Base-by-base conservation (phyloP, 2,329 filamentous ascomycete species). In the Septoria petroselini region DNA sequence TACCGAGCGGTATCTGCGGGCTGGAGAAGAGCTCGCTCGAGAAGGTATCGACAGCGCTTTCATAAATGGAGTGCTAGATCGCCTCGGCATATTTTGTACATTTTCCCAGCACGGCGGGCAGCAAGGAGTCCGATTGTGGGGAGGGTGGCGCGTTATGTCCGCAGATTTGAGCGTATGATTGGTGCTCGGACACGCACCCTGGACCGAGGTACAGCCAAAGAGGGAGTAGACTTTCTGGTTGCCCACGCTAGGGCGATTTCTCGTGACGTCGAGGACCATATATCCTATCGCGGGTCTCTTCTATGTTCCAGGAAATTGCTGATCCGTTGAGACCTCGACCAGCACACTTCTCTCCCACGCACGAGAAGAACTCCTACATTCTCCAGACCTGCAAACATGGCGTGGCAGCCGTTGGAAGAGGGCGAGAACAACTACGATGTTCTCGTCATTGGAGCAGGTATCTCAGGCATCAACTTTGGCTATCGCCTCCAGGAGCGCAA, bases 381-480 rank as follows among this genome's bases (percentile, higher is more conserved):
- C 23, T 44, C 4, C 6, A 25, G n/a, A 31, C 25, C 17, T 18
- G 39, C 45, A 47, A 55, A 41, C 23, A 59, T 59, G 58, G 57
- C 57, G 42, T 61, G 58, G 58, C 49, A 54, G 51, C 54, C 54
- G 19, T 27, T 55, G 21, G 48, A 53, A 19, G 54, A 54, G 33
- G 53, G 55, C 41, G 57, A 55, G 12, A 48, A 57, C 42, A 64
- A 53, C 55, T 72, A 67, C 57, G 73, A 76, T 58, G 62, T 74
- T 21, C 54, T 88, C 60, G 81, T 91, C 58, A 70, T 91, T 44
- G 86, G 86, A 9, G 85, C 85, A 2, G 86, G 86, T 8, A 81
- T 91, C 46, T 84, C 84, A 4, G 86, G 86, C 45, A 85, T 91
- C 70, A 88, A 89, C 58, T 75, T 82, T 9, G 85, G 80, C 11